Base-by-base conservation (phyloP, 495 filamentous ascomycete genomes). In the Thermochaetoides thermophila region DNA sequence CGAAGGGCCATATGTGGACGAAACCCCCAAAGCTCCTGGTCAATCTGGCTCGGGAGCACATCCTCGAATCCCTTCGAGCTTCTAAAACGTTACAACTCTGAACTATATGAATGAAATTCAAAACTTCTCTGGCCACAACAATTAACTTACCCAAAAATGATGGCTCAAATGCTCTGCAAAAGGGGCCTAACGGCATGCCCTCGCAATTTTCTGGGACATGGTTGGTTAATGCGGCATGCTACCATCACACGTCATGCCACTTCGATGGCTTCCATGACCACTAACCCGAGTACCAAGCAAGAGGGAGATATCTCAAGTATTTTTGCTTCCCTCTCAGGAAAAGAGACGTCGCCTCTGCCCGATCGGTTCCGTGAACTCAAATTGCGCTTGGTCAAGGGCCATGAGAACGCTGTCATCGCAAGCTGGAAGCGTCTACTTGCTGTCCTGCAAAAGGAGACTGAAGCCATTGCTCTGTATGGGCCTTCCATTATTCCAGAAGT, bases 241-340 rank as follows among this genome's bases (percentile, higher is more conserved):
- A 14, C 31, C 9, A 7, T 25, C 27, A 2, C 29, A 29, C 37
- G 34, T 3, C 15, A 30, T 27, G 14, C 30, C 9, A 34, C 32
- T 6, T 40, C 39, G 27, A 52, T 48, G 48, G 20, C 42, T 3
- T 19, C 40, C 20, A 46, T 46, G 40, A 34, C 31, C 24, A 14
- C 34, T 10, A 19, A 25, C 13, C 30, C 26, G 12, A 21, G 6
- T 17, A 22, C 18, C 7, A 66, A 64, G 42, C 49, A 57, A 7
- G 59, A 62, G 34, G 84, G 84, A 4, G 77, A 89, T 49, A 92
- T 93, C 31, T 84, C 81, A 0, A 80, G 79, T 37, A 70, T 84
- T 5, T 93, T 93, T 36, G 78, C 77, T 3, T 85, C 80, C 12
- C 63, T 93, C 17, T 81, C 80, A 0, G 79, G 81, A 10, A 62